Base-by-base conservation (phyloP, 2,329 filamentous ascomycete genomes). In the Cercospora janseana region DNA sequence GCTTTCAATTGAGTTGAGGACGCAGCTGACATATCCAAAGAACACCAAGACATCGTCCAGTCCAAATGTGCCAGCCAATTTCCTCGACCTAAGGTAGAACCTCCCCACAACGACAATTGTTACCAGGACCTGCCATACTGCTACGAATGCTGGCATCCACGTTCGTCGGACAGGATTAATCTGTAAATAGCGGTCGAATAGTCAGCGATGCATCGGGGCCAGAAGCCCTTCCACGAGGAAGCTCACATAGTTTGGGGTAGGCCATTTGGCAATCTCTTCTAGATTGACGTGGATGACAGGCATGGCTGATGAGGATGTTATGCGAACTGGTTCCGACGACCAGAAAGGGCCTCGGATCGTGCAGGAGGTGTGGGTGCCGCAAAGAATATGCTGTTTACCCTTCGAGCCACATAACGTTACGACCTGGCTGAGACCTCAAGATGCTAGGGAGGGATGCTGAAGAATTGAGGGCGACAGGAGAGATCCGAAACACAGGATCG, bases 71-170 rank as follows among this genome's bases (percentile, higher is more conserved):
- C 59, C 59, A 18, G 59, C 58, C 23, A 55, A 29, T 12, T 49
- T 55, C 20, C 54, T 51, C 8, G 51, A 43, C 20, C 59, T 46
- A 6, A 62, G 43, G 31, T 59, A 60, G 16, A 60, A 59, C 13
- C 59, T 50, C 6, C 46, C 56, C 20, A 46, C 46, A n/a, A 60
- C 47, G 23, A 62, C 35, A 4, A 62, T 37, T 6, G 58, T 59
- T 4, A 50, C 42, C 16, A 46, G 49, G 10, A 49, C 31, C 35
- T 58, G 58, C 60, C 58, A 60, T 8, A 46, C 47, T 38, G 60
- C 6, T 2, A 56, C 45, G 20, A 62, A 61, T 9, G 52, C 58
- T 6, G 60, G 60, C 50, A 61, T 56, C 60, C 60, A 60, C n/a
- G 41, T 34, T 40, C 58, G 48, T 12, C 46, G 46, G 16, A 52